Conservation (phyloP, 2,329 filamentous ascomycete species). For the Aspergillus quadrilineatus region DNA sequence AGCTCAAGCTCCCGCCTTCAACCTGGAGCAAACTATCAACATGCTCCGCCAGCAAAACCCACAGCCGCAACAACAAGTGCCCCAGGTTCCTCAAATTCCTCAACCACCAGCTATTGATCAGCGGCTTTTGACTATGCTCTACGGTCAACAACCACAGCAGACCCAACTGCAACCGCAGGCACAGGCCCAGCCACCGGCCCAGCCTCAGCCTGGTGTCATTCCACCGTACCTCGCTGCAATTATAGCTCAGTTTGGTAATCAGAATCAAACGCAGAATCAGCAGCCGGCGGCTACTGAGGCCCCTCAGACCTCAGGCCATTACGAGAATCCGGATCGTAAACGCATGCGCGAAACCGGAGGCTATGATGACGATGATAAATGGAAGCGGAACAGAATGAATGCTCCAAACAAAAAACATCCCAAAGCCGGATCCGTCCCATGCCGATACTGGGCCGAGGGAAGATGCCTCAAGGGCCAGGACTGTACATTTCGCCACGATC, state of each 20-base stretch:
- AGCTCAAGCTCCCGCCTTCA: conserved; percentile 24
- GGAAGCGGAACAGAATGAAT: conserved; percentile 38
- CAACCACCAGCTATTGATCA: conserved; percentile 35
- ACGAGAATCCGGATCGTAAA: conserved; percentile 45
- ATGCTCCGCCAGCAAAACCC: conserved; percentile 38
- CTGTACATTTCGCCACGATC: conserved; percentile 53
- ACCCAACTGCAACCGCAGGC: conserved; percentile 30
- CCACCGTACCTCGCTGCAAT: conserved; percentile 37
- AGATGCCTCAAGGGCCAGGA: conserved; percentile 54
- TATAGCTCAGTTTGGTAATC: conserved; percentile 32
- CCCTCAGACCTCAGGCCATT: conserved; percentile 19
- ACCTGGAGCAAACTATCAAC: conserved; percentile 39
- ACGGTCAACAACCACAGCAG: conserved; percentile 30
- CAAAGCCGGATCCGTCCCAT: conserved; percentile 48
- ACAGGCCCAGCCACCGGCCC: conserved; percentile 25
- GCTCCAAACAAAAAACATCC: conserved; percentile 41
- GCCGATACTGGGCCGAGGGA: conserved; percentile 55
- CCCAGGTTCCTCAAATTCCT: conserved; percentile 31
- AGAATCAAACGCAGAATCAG: conserved; percentile 22
- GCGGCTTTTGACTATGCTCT: conserved; percentile 41
- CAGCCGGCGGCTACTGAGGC: not conserved
- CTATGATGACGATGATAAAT: conserved; percentile 34
- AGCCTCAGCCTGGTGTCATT: conserved; percentile 27
- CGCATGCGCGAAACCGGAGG: conserved; percentile 36
- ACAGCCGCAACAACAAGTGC: conserved; percentile 24